These are phyloP conservation scores for Camellia oleifera DNA, from an alignment of 179 eudicot genomes.

Conservation along the genomic window DNA sequence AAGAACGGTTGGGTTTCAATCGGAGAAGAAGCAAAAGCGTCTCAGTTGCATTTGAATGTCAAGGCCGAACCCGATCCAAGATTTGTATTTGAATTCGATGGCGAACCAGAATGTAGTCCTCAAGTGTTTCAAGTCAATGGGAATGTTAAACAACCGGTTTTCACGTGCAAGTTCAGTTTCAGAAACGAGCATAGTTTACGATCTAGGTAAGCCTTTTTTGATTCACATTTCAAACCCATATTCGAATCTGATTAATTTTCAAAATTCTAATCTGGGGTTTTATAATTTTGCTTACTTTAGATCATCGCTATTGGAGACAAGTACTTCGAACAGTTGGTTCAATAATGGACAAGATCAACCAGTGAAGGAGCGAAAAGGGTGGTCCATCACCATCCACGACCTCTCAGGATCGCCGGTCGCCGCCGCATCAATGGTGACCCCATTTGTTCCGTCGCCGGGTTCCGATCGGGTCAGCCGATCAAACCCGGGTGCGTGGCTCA, in stretches of 20 bases:
- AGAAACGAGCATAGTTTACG: conserved; percentile 51
- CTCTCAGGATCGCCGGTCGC: conserved; percentile 93
- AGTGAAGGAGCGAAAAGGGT: conserved; percentile 74
- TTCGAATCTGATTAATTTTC: not conserved
- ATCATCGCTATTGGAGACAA: conserved; percentile 55
- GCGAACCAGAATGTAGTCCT: conserved; percentile 89
- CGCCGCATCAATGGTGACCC: conserved; percentile 91
- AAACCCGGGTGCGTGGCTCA: conserved; percentile 91
- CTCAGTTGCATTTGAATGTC: conserved; percentile 50
- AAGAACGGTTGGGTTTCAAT: conserved; percentile 71
- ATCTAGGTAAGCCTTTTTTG: conserved; percentile 44
- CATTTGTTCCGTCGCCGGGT: conserved; percentile 84
- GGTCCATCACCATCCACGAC: conserved; percentile 93
- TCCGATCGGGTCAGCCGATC: conserved; percentile 65
- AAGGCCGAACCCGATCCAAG: conserved; percentile 80
- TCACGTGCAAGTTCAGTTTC: conserved; percentile 79
- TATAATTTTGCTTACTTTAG: conserved; percentile 32
- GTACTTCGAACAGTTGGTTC: conserved; percentile 58
- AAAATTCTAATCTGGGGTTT: not conserved
- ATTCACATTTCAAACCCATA: not conserved
- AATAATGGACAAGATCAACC: conserved; percentile 23
- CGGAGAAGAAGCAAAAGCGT: conserved; percentile 25
- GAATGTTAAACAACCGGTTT: conserved; percentile 74
- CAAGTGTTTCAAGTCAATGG: conserved; percentile 89
- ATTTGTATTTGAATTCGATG: conserved; percentile 77